Percentiles rank a stretch among this genome's conserved stretches.
phyloP scores from a whole-genome alignment of 2,329 filamentous ascomycete genomes.

The Sclerotinia glacialis region DNA sequence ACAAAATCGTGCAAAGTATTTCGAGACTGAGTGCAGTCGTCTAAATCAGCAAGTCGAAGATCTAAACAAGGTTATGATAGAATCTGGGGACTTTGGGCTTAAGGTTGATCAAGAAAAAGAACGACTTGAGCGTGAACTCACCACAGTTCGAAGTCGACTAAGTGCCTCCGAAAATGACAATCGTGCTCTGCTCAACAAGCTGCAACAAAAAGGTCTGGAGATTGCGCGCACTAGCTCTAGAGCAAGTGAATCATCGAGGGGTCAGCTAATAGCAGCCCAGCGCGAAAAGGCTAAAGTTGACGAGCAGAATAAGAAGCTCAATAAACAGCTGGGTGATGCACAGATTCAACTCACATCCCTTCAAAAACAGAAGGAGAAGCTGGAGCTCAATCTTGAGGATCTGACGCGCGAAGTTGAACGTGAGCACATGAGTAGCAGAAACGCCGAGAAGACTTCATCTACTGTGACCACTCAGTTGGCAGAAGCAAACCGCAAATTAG shows the following conservation, averaged over 20 bases:
- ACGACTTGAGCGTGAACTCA: constrained; percentile 83
- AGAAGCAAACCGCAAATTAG: constrained; percentile 83
- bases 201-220: constrained; percentile 95
- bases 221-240: constrained; percentile 87
- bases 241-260: constrained; percentile 77
- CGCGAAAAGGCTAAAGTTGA: constrained; percentile 80
- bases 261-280: constrained; percentile 72
- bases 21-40: constrained; percentile 74
- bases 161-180: constrained; percentile 96
- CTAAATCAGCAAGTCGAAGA: constrained; percentile 79
- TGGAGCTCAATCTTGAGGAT: constrained; percentile 84
- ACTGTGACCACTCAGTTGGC: constrained; percentile 78
- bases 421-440: constrained; percentile 85
- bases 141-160: constrained; percentile 85
- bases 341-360: constrained; percentile 79
- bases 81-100: constrained; percentile 83
- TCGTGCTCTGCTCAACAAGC: constrained; percentile 87
- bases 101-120: constrained; percentile 94
- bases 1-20: constrained; percentile 70
- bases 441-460: constrained; percentile 84
- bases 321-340: constrained; percentile 80
- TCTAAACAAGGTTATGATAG: constrained; percentile 80
- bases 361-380: constrained; percentile 92
- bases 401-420: constrained; percentile 87
- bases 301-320: constrained; percentile 75